Percentiles rank a stretch among this genome's conserved stretches.
Conservation (phyloP, 805 yeast species). For the Saturnispora mendoncae region DNA sequence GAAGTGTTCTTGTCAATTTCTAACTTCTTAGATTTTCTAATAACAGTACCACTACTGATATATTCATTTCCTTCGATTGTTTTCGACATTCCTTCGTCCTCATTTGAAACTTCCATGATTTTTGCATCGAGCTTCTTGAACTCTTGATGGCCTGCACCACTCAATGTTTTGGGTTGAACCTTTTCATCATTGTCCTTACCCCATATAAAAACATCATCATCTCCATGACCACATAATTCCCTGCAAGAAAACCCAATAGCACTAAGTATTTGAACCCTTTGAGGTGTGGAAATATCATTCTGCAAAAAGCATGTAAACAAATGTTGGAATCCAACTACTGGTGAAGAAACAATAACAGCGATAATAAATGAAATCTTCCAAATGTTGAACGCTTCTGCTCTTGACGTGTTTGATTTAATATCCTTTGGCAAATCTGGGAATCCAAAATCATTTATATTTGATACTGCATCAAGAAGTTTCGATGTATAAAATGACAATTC, state of each 20-base stretch:
- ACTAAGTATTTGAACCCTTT: constrained; percentile 60
- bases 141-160: constrained; percentile 37
- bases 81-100: constrained; percentile 20
- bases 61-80: constrained; percentile 25
- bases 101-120: constrained; percentile 12
- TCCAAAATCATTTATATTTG: constrained; percentile 42
- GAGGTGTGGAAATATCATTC: constrained; percentile 79
- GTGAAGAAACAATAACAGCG: constrained; percentile 48
- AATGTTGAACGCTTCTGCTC: constrained; percentile 50
- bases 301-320: constrained; percentile 42
- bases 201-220: constrained; percentile 40
- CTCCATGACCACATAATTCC: constrained; percentile 48
- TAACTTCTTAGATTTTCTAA: constrained; percentile 35
- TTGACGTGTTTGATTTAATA: constrained; percentile 28
- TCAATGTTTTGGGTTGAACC: constrained; percentile 31
- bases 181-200: constrained; percentile 29
- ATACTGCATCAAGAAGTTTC: constrained; percentile 41
- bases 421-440: constrained; percentile 10
- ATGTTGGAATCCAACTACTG: constrained; percentile 34
- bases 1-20: constrained; percentile 10
- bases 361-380: constrained; percentile 55
- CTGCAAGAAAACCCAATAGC: constrained; percentile 64
- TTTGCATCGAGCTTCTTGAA: constrained; percentile 25
- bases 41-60: constrained; percentile 30
- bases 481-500: constrained; percentile 55